Conservation (phyloP, 495 filamentous ascomycete genomes). For the Sordaria brevicollis region DNA sequence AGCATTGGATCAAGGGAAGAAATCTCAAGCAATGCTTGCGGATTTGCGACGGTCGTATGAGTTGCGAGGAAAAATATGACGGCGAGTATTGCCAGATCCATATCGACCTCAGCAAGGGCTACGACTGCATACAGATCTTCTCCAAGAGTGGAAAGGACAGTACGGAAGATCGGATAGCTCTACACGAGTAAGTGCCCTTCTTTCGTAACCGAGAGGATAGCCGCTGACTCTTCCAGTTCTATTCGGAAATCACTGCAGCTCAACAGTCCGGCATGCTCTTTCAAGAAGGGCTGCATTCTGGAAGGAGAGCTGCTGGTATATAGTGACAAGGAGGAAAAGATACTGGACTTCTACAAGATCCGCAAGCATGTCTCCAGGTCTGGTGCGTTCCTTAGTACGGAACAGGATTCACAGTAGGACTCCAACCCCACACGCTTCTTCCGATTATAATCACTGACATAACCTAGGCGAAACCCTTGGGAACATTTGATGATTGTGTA, state of each 20-base stretch:
- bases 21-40: conserved; percentile 64
- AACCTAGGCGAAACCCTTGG: conserved; percentile 44
- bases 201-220: not conserved
- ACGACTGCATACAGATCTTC: conserved; percentile 60
- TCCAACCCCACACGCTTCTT: not conserved
- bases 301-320: conserved; percentile 78
- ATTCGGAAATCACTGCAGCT: conserved; percentile 50
- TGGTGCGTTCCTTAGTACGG: conserved; percentile 56
- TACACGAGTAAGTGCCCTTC: conserved; percentile 41
- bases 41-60: conserved; percentile 53
- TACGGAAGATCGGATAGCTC: conserved; percentile 51
- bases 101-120: conserved; percentile 50
- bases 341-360: conserved; percentile 68
- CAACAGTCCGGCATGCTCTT: conserved; percentile 40
- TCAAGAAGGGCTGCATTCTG: conserved; percentile 58
- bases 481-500: conserved; percentile 80
- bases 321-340: conserved; percentile 48
- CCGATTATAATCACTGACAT: not conserved
- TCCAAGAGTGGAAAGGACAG: conserved; percentile 89
- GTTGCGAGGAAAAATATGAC: conserved; percentile 74
- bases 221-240: conserved; percentile 17
- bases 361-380: conserved; percentile 69
- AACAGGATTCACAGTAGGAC: conserved; percentile 58
- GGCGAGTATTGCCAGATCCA: conserved; percentile 87
- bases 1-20: conserved; percentile 62